Percentiles rank a stretch among this genome's conserved stretches.
Conservation (phyloP, 2,329 filamentous ascomycete species). For the Apiospora malaysiana region DNA sequence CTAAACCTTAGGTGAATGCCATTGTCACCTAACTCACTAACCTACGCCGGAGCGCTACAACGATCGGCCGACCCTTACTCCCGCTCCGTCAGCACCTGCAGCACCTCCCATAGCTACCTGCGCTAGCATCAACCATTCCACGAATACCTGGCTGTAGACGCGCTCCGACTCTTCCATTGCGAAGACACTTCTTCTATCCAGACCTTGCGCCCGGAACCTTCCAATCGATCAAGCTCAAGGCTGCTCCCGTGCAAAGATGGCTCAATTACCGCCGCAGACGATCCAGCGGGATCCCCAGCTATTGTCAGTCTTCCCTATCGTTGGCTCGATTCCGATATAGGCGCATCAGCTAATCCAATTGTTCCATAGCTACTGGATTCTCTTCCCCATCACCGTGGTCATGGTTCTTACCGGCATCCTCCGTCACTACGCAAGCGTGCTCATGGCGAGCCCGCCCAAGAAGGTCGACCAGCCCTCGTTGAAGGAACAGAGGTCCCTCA, state of each 20-base stretch:
- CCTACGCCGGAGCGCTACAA: constrained; percentile 5
- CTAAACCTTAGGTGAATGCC: no score
- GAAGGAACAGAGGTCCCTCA: constrained; percentile 84
- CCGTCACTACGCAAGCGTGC: constrained; percentile 93
- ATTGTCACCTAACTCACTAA: neutral
- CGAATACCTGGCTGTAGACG: neutral
- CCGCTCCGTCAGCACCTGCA: neutral
- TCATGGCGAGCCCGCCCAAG: constrained; percentile 87
- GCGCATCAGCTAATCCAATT: neutral
- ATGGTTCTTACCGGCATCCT: constrained; percentile 97
- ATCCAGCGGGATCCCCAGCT: constrained; percentile 98
- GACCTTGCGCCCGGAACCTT: neutral
- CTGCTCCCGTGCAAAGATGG: constrained; percentile 61
- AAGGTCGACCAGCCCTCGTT: constrained; percentile 76
- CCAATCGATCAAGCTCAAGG: neutral
- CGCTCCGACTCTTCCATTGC: neutral
- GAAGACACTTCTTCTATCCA: neutral
- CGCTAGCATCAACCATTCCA: neutral
- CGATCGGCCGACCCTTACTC: constrained; percentile 12
- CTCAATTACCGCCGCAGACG: constrained; percentile 85
- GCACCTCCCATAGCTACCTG: neutral
- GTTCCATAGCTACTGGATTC: constrained; percentile 90
- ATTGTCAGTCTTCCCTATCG: constrained; percentile 69
- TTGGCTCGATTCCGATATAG: neutral
- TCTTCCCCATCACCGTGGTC: constrained; percentile 95